Evolutionary conservation across 495 filamentous ascomycete genomes (phyloP), one percentile per base, ranked within the genome.

Genomic region (Penicilliopsis zonata): DNA sequence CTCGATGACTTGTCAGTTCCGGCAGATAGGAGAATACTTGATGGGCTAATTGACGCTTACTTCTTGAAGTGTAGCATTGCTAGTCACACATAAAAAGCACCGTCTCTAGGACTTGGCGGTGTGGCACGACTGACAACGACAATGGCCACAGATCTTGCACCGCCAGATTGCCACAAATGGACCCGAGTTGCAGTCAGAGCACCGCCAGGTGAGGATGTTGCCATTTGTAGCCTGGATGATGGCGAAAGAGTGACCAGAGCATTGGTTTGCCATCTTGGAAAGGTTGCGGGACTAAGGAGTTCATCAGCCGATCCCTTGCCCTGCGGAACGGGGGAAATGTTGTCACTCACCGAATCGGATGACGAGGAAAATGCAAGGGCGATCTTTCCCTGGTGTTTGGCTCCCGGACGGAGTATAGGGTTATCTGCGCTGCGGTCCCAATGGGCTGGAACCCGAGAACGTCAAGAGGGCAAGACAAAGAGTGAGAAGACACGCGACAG

Each of bases 121-220:
- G 52, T 64, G 56, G 52, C 62, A 66, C 25, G 46, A 31, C 38
- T 64, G 58, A 44, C 62, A 66, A 10, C 62, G 62, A 44, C 48
- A 63, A 31, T 64, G 52, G 24, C 49, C 49, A 48, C 63, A 67
- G 40, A 59, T 53, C 49, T 67, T 65, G 51, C 63, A 67, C 20
- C 52, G 63, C 59, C 59, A 67, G 38, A 67, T 63, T 9, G 63
- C 63, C 33, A 57, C 49, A 34, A 59, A 67, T 28, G 61, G 61
- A n/a, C 63, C 63, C 26, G 59, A 59, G 39, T 62, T 63, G 49
- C 63, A 67, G 46, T 65, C 61, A 3, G 57, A 64, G 41, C 63
- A 67, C 9, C 55, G 58, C 58, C 61, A 67, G 24, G 61, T 60
- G 33, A 67, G 46, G 38, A 67, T 61, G 32, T 63, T 67, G 29